phyloP scores from a whole-genome alignment of 192 early-diverging fungal genomes.

The Obelidium mucronatum region DNA sequence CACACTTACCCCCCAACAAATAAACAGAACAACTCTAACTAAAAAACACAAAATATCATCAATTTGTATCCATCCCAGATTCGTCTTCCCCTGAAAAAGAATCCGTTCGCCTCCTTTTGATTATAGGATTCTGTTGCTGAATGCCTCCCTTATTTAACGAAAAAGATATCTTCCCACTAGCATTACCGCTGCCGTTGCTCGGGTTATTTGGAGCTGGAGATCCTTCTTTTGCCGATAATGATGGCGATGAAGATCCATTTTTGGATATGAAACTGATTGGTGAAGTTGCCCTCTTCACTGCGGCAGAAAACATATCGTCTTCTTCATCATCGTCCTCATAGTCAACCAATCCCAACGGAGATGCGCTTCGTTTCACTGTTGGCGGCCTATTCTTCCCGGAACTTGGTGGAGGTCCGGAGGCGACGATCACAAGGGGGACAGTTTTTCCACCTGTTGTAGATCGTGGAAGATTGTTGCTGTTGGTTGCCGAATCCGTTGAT shows the following conservation, averaged over 20 bases:
- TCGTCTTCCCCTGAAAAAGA: conserved; percentile 17
- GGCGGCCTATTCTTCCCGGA: too few species aligned
- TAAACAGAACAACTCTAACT: not conserved
- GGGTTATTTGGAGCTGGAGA: not conserved
- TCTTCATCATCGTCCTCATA: conserved; percentile 40
- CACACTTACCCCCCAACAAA: not conserved
- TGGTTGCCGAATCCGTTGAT: not conserved
- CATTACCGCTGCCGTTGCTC: too few species aligned
- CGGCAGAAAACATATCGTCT: conserved; percentile 29
- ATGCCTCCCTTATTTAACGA: not conserved
- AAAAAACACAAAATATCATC: not conserved
- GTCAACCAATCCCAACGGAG: conserved; percentile 32
- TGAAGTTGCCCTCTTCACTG: not conserved
- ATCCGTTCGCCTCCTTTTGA: conserved; percentile 18
- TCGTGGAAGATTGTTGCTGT: not conserved
- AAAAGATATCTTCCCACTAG: not conserved
- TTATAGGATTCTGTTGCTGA: not conserved
- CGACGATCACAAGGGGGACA: not conserved
- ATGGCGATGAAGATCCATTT: too few species aligned
- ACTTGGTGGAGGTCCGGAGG: not conserved
- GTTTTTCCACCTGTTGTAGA: not conserved
- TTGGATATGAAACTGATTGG: not conserved
- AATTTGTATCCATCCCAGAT: not conserved
- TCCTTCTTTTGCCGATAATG: too few species aligned
- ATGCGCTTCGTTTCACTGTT: conserved; percentile 28